These are phyloP conservation scores for Euphorbia pulcherrima DNA, from an alignment of 345 rosid species.

Conservation along the genomic window DNA sequence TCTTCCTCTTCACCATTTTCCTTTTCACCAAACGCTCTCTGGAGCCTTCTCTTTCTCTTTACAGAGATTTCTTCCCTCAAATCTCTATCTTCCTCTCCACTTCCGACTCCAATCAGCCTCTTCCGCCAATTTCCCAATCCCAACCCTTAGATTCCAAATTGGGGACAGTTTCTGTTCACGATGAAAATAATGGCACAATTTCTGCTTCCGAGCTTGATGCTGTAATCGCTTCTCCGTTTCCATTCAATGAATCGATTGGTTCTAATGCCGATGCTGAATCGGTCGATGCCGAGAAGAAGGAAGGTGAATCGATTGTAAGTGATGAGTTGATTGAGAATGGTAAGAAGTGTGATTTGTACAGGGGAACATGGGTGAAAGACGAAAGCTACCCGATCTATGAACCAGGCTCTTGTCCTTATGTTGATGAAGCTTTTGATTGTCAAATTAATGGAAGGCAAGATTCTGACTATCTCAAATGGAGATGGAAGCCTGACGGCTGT, in stretches of 20 bases:
- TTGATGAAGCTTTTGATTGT: constrained; percentile 88
- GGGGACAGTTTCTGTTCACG: neutral
- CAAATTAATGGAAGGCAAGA: constrained; percentile 72
- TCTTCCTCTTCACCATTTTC: constrained; percentile 48
- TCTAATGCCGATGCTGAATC: neutral
- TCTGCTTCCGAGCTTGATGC: neutral
- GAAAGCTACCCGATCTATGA: constrained; percentile 60
- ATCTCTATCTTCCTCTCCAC: constrained; percentile 24
- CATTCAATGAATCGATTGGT: neutral
- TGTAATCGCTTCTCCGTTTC: neutral
- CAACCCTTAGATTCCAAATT: neutral
- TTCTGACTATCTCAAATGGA: constrained; percentile 67
- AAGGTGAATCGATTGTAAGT: constrained; percentile 4
- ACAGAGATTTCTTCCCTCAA: constrained; percentile 34
- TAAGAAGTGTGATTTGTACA: constrained; percentile 62
- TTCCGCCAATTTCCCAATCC: constrained; percentile 8
- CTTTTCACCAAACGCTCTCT: constrained; percentile 48
- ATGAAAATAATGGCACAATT: neutral
- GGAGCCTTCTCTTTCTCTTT: constrained; percentile 42
- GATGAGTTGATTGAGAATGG: constrained; percentile 22
- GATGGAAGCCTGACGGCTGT: constrained; percentile 90
- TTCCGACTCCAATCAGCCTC: constrained; percentile 5
- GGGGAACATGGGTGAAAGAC: constrained; percentile 73
- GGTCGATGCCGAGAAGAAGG: neutral
- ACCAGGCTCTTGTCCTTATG: constrained; percentile 84